Conservation (phyloP, 176 grass and related monocot genomes). For the maize (Zea mays) region DNA sequence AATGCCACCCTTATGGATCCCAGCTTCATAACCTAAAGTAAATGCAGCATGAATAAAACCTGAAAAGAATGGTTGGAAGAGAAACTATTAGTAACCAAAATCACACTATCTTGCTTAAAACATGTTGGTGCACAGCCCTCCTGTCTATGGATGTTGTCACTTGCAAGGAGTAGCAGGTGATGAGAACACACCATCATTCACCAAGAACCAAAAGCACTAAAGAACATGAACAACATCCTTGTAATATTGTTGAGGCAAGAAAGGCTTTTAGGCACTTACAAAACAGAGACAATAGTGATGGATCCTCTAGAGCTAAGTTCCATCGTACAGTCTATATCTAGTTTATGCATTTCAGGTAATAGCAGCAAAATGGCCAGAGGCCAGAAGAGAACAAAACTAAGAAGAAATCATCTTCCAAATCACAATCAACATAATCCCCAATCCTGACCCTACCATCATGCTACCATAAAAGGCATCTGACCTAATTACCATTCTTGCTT, state of each 20-base stretch:
- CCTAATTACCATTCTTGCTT: background rate
- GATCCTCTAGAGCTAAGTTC: background rate
- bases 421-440: background rate
- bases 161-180: background rate
- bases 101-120: background rate
- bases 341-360: background rate
- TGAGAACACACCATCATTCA: background rate
- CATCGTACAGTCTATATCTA: background rate
- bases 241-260: background rate
- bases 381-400: background rate
- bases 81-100: conserved; percentile 37
- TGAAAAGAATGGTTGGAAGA: conserved; percentile 38
- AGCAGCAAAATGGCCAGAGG: background rate
- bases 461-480: background rate
- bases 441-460: background rate
- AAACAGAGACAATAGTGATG: background rate
- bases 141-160: background rate
- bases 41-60: conserved; percentile 90
- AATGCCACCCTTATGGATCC: conserved; percentile 76
- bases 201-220: background rate
- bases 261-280: background rate
- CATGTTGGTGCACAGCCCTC: background rate
- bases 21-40: conserved; percentile 85
- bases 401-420: background rate
- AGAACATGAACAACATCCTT: background rate